Percentiles rank a stretch among this genome's conserved stretches.
phyloP scores from a whole-genome alignment of 1,284 basidiomycete genomes.

The Ceraceosorus guamensis region DNA sequence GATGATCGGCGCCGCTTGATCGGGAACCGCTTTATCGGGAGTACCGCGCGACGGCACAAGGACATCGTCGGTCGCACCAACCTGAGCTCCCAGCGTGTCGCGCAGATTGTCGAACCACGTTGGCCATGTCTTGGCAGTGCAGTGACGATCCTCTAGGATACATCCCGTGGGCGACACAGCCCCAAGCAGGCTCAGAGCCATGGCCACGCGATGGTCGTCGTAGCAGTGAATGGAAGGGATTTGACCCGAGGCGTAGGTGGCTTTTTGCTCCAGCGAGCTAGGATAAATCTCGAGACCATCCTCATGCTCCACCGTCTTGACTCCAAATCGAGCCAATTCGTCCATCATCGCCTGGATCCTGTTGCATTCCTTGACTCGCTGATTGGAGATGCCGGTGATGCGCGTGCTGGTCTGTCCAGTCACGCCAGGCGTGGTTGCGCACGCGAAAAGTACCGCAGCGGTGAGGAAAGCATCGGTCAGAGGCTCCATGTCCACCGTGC shows the following conservation, averaged over 20 bases:
- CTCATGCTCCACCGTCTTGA: slow-evolving; percentile 82
- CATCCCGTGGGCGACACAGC: slow-evolving; percentile 59
- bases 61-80: slow-evolving; percentile 67
- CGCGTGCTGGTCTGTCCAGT: slow-evolving; percentile 55
- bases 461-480: slow-evolving; percentile 99
- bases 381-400: slow-evolving; percentile 93
- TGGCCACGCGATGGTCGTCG: slow-evolving; percentile 96
- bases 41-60: slow-evolving; percentile 40
- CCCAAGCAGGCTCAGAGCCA: slow-evolving; percentile 90
- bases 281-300: slow-evolving; percentile 90
- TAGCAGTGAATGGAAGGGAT: slow-evolving; percentile 78
- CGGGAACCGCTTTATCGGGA: too few species aligned
- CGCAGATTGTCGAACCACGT: slow-evolving; percentile 99
- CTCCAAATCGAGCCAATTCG: slow-evolving; percentile 91
- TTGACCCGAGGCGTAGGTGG: too few species aligned
- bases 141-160: slow-evolving; percentile 87
- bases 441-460: slow-evolving; percentile 81
- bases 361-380: slow-evolving; percentile 97
- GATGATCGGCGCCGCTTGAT: slow-evolving; percentile 10
- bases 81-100: slow-evolving; percentile 84
- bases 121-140: slow-evolving; percentile 99
- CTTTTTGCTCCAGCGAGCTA: slow-evolving; percentile 57
- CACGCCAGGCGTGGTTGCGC: slow-evolving; percentile 51
- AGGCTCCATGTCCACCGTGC: slow-evolving; percentile 93
- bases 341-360: slow-evolving; percentile 94